Base-by-base conservation (phyloP, 2,329 filamentous ascomycete species). In the Microdochium trichocladiopsis region DNA sequence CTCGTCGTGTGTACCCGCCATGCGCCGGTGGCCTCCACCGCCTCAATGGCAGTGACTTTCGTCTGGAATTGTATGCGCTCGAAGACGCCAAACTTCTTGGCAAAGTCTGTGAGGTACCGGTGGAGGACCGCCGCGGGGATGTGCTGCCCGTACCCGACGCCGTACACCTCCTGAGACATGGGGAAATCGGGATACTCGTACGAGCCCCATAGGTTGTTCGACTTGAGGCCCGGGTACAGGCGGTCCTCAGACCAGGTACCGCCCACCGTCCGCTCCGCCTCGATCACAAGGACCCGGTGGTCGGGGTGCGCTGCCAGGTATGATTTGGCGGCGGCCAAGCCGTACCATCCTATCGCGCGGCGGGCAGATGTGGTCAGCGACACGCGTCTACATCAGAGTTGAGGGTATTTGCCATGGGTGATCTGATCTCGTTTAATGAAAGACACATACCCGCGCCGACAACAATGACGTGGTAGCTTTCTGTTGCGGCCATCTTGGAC, bases 51-150 rank as follows among this genome's bases (percentile, higher is more conserved):
- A 1, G 73, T 63, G 0, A 86, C 82, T 24, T 63, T 72, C 0
- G 76, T 78, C 23, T 76, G 66, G 37, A 83, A 72, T 5, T 72
- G 72, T 18, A 82, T 74, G 47, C 69, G 67, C 2, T 69, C 58
- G 24, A 61, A 67, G 2, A 88, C 65, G 5, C 70, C 74, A 55
- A 79, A 82, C 22, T 78, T 66, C 53, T 78, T 67, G 1, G 77
- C 76, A 56, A 78, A 86, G 3, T 77, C 72, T 28, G 71, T 70
- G 8, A 87, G 65, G 62, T 88, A 88, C 2, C 67, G 60, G 58
- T 83, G 74, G 50, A 86, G 64, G 1, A 77, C 74, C 0, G 69
- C 56, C 0, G 80, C 84, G 0, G 82, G 77, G 49, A 88, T 79
- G 62, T 87, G 82, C 50, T 84, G 63, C 16, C 78, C 79, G 6